Percentiles rank a stretch among this genome's conserved stretches.
phyloP scores from a whole-genome alignment of 164 flowering plant species.

The Dillenia turbinata region DNA sequence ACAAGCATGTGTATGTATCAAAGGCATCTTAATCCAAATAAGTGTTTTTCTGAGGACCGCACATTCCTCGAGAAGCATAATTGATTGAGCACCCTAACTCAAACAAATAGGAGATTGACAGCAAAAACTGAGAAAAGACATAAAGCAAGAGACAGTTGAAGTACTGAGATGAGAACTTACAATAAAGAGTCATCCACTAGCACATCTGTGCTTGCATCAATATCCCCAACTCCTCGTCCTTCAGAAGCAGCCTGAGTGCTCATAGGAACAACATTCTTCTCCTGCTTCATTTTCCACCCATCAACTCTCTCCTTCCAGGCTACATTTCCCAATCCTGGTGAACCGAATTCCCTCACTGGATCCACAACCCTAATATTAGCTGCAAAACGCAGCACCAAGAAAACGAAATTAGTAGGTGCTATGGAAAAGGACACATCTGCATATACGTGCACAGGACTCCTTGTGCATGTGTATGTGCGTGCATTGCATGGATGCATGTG shows the following conservation, averaged over 20 bases:
- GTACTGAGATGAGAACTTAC: slow-evolving; percentile 24
- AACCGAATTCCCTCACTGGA: slow-evolving; percentile 76
- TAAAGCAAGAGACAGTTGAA: not conserved
- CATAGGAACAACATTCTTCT: slow-evolving; percentile 69
- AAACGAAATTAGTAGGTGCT: no score
- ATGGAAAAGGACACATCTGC: no score
- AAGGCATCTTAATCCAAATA: no score
- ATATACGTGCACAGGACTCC: no score
- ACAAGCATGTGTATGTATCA: no score
- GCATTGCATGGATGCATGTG: no score
- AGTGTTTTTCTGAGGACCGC: no score
- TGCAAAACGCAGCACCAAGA: slow-evolving; percentile 19
- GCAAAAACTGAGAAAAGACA: not conserved
- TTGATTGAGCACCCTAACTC: no score
- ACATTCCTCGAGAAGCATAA: no score
- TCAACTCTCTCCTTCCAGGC: slow-evolving; percentile 88
- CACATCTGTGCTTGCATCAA: slow-evolving; percentile 65
- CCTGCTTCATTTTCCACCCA: slow-evolving; percentile 84
- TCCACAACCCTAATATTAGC: slow-evolving; percentile 74
- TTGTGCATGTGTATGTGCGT: no score
- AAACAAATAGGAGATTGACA: not conserved
- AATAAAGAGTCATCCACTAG: slow-evolving; percentile 57
- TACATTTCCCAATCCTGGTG: slow-evolving; percentile 61
- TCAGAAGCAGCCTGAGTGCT: slow-evolving; percentile 75
- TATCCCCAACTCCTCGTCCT: slow-evolving; percentile 54